Evolutionary conservation across 169 alveolate genomes (phyloP), one percentile per base, ranked within the genome.

Genomic region (Theileria luwenshuni): DNA sequence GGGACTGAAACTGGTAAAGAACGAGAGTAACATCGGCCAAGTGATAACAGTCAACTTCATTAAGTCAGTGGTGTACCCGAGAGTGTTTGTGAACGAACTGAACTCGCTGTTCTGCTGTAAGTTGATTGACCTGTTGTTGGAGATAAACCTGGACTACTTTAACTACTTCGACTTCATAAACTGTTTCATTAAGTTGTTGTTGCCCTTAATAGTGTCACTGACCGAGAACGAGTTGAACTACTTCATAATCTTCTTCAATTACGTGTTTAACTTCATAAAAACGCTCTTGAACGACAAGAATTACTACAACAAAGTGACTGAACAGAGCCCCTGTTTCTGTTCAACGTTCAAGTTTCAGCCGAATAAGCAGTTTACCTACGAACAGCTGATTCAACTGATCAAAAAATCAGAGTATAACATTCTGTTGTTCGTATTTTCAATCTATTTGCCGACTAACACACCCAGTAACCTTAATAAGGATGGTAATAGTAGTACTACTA

Each of bases 111-210:
- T 64, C 45, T 81, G 89, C 35, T 45, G 74, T 7, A 68, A 58
- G 47, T 19, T 81, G 51, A 75, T 81, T 3, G 83, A 74, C 32
- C 23, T 63, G 56, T 64, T 81, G 79, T 28, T 72, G 19, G 15
- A 0, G 0, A 19, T 48, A 23, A 56, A 58, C 15, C 28, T 67
- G 32, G 68, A 65, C n/a, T 72, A 72, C 51, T 81, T 81, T 32
- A 81, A 81, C 80, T 81, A 69, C 38, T 81, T 72, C 54, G 89
- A 81, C 48, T 81, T 81, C 61, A 43, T 61, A 41, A 81, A 81
- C 74, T 65, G 77, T 47, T 81, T 76, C 77, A 62, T 79, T 13
- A 81, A 74, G 60, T 47, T 72, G 83, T 61, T 81, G 15, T 48
- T 81, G 79, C 70, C 84, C 3, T 32, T 74, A 76, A 71, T 81